These are phyloP conservation scores for cucumber (Cucumis sativus) DNA, from an alignment of 306 rosid species.

Conservation along the genomic window DNA sequence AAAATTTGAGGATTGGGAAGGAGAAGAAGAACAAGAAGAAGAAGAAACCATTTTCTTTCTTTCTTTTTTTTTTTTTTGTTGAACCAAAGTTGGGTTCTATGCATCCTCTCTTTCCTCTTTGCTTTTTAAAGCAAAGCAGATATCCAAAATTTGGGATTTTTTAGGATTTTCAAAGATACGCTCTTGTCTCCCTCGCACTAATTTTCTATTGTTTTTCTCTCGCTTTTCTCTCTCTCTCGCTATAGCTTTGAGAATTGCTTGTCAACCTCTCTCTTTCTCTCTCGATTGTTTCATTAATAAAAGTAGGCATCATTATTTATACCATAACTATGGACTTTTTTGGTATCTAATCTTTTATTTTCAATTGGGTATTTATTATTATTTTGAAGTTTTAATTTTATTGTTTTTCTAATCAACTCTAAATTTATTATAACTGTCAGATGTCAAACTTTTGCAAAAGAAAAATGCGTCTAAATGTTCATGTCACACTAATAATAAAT, in stretches of 20 bases:
- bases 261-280: neutral
- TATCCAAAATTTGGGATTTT: constrained; percentile 65
- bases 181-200: constrained; percentile 41
- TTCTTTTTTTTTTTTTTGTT: neutral
- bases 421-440: too few relatives aligned
- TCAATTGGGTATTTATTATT: too few relatives aligned
- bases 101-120: neutral
- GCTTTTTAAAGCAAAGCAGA: constrained; percentile 35
- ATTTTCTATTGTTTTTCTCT: constrained; percentile 1
- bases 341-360: too few relatives aligned
- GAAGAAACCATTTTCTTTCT: constrained; percentile 6
- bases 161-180: constrained; percentile 77
- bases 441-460: too few relatives aligned
- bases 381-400: too few relatives aligned
- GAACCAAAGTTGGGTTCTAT: neutral
- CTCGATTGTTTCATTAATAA: neutral
- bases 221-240: constrained; percentile 4
- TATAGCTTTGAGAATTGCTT: neutral
- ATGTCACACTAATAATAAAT: too few relatives aligned
- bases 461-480: too few relatives aligned
- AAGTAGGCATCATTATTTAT: neutral
- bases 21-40: neutral
- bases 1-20: constrained; percentile 3
- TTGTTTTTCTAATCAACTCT: too few relatives aligned
- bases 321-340: neutral